Evolutionary conservation across 1,284 basidiomycete genomes (phyloP).

Genomic region (Tylopilus microsporus): DNA sequence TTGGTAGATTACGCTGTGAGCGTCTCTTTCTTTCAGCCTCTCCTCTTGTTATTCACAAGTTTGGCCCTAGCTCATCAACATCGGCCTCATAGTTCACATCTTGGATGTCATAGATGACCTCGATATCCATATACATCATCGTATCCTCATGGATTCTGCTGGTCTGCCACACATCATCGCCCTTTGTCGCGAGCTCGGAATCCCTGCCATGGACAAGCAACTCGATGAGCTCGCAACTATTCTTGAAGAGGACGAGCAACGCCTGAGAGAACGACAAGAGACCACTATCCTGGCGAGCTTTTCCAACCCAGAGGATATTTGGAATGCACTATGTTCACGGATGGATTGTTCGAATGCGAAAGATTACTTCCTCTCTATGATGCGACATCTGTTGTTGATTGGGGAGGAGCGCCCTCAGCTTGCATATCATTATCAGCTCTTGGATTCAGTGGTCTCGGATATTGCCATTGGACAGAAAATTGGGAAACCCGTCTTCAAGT

Average conservation of each 20-base stretch:
- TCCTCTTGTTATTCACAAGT: slow-evolving; percentile 17
- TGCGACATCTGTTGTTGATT: slow-evolving; percentile 91
- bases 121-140: slow-evolving; percentile 80
- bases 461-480: slow-evolving; percentile 89
- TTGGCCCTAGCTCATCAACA: slow-evolving; percentile 54
- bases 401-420: slow-evolving; percentile 81
- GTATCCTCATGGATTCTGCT: slow-evolving; percentile 84
- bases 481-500: slow-evolving; percentile 38
- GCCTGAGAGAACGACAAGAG: slow-evolving; percentile 74
- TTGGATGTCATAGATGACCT: slow-evolving; percentile 65
- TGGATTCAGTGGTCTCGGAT: slow-evolving; percentile 90
- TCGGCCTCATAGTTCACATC: slow-evolving; percentile 67
- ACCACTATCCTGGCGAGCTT: slow-evolving; percentile 74
- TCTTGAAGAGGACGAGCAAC: slow-evolving; percentile 76
- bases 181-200: slow-evolving; percentile 68
- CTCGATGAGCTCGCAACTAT: slow-evolving; percentile 63
- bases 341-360: slow-evolving; percentile 75
- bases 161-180: slow-evolving; percentile 75
- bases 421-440: slow-evolving; percentile 86
- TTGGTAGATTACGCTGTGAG: slow-evolving; percentile 82
- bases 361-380: slow-evolving; percentile 85
- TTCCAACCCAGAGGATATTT: slow-evolving; percentile 81
- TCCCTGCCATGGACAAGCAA: slow-evolving; percentile 62
- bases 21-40: slow-evolving; percentile 19
- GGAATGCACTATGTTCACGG: slow-evolving; percentile 72